Percentiles rank a stretch among this genome's conserved stretches.
These are phyloP conservation scores for Phytopythium cucurbitacearum DNA, from an alignment of 352 stramenopile species.

Conservation along the genomic window DNA sequence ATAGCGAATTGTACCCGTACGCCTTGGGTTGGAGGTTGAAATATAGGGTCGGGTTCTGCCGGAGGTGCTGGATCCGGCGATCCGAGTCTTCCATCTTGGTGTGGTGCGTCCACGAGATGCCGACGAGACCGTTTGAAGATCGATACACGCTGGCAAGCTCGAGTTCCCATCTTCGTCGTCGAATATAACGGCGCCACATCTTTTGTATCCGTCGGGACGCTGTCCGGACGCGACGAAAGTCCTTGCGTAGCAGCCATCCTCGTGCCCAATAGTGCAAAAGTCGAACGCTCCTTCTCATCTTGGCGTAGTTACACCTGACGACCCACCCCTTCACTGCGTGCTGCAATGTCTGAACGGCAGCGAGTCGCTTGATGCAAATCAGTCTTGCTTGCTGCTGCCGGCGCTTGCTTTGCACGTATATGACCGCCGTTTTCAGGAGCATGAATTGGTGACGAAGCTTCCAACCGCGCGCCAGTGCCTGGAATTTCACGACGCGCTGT, in stretches of 20 bases:
- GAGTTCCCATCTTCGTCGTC: conserved; percentile 28
- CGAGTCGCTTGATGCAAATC: conserved; percentile 13
- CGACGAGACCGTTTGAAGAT: conserved; percentile 5
- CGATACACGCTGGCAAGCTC: conserved; percentile 54
- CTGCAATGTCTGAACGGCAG: conserved; percentile 36
- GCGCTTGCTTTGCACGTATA: conserved; percentile 42
- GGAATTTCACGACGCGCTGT: conserved; percentile 50
- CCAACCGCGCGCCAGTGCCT: conserved; percentile 55
- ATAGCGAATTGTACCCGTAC: conserved; percentile 65
- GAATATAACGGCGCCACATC: conserved; percentile 32
- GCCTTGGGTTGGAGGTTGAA: conserved; percentile 44
- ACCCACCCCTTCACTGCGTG: conserved; percentile 51
- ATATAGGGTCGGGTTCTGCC: conserved; percentile 37
- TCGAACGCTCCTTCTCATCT: conserved; percentile 18
- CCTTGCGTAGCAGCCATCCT: conserved; percentile 45
- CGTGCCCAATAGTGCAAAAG: conserved; percentile 47
- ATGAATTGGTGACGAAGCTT: conserved; percentile 25
- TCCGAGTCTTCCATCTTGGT: conserved; percentile 72
- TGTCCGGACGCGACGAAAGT: conserved; percentile 27
- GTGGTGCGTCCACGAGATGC: conserved; percentile 36
- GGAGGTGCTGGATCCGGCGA: conserved; percentile 46
- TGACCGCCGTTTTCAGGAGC: conserved; percentile 15
- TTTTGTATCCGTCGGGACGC: conserved; percentile 36
- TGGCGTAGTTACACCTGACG: conserved; percentile 33
- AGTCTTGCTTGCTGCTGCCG: conserved; percentile 28